These are phyloP conservation scores for Endotrypanum monterogeii DNA, from an alignment of 208 protist species.

Conservation along the genomic window DNA sequence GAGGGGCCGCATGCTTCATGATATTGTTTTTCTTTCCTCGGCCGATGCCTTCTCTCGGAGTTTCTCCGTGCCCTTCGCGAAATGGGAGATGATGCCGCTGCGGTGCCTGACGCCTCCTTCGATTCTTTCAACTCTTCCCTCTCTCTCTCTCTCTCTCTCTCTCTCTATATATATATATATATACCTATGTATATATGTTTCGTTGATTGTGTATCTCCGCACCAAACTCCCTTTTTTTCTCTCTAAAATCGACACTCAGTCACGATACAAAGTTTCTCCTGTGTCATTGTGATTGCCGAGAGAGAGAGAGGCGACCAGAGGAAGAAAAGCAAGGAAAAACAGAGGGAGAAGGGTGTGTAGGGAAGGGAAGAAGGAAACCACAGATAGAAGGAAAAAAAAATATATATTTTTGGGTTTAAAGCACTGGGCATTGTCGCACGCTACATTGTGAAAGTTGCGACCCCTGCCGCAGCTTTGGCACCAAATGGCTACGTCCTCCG, in stretches of 20 bases:
- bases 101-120: not conserved
- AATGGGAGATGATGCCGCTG: not conserved
- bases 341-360: not conserved
- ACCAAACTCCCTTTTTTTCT: not conserved
- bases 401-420: too few species aligned
- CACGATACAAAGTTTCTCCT: not conserved
- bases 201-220: too few species aligned
- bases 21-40: not conserved
- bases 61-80: not conserved
- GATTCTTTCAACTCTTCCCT: not conserved
- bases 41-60: not conserved
- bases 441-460: not conserved
- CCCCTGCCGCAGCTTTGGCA: not conserved
- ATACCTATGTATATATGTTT: too few species aligned
- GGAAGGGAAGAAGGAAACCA: not conserved
- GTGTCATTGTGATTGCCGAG: not conserved
- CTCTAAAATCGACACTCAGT: not conserved
- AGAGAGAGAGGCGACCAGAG: not conserved
- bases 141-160: not conserved
- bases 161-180: not conserved
- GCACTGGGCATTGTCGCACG: too few species aligned
- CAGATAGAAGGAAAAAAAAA: not conserved
- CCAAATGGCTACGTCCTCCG: not conserved
- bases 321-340: not conserved
- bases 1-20: not conserved